phyloP scores from a whole-genome alignment of 2,329 filamentous ascomycete genomes.

The Fusarium sulawesiense region DNA sequence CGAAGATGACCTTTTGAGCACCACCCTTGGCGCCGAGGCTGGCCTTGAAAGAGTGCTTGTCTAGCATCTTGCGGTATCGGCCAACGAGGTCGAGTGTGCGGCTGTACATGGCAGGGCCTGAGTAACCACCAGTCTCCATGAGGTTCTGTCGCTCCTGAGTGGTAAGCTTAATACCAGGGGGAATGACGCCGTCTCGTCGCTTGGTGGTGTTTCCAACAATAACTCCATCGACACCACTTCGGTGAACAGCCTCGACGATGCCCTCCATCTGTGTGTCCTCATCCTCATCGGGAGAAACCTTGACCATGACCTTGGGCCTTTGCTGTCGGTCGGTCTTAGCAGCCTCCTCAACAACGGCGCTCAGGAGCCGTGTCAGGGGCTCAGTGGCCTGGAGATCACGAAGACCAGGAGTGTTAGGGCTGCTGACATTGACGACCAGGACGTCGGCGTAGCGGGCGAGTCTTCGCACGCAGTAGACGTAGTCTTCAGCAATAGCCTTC shows the following conservation, averaged over 20 bases:
- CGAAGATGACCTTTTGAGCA: conserved; percentile 84
- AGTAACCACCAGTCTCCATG: conserved; percentile 86
- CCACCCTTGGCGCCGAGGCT: conserved; percentile 41
- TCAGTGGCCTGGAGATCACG: conserved; percentile 86
- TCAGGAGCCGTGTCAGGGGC: conserved; percentile 83
- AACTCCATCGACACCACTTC: conserved; percentile 89
- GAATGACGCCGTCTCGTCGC: conserved; percentile 76
- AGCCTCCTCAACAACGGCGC: conserved; percentile 84
- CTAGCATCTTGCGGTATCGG: conserved; percentile 78
- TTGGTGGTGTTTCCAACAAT: conserved; percentile 99
- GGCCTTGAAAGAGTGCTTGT: conserved; percentile 56
- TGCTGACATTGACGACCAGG: conserved; percentile 97
- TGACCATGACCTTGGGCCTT: conserved; percentile 86
- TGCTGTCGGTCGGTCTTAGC: conserved; percentile 73
- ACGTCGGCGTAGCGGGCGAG: conserved; percentile 92
- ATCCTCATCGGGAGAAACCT: conserved; percentile 96
- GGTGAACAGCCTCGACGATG: conserved; percentile 86
- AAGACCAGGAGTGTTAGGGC: conserved; percentile 93
- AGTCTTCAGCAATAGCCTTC: conserved; percentile 80
- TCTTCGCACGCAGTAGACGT: conserved; percentile 87
- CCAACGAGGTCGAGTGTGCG: conserved; percentile 82
- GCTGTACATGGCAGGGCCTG: conserved; percentile 88
- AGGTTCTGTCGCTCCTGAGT: conserved; percentile 74
- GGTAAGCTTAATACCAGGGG: conserved; percentile 73
- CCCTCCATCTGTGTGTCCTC: conserved; percentile 84